These are phyloP conservation scores for Arthroderma sp. DNA, from an alignment of 2,329 filamentous ascomycete species.

Conservation along the genomic window DNA sequence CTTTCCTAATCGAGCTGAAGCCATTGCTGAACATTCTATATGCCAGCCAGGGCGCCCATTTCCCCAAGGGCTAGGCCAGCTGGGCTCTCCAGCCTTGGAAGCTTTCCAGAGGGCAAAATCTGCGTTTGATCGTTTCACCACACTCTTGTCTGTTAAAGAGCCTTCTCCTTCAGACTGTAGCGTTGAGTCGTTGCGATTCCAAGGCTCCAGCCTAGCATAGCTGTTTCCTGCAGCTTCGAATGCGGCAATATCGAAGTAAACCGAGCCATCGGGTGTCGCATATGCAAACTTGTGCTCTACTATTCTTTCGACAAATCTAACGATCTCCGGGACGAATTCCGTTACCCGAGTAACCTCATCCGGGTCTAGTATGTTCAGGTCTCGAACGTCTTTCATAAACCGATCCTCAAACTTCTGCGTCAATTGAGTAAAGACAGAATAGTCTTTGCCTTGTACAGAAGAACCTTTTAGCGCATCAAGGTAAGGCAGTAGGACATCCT, in stretches of 20 bases:
- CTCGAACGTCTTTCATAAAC: conserved; percentile 78
- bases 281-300: conserved; percentile 81
- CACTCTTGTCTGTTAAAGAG: conserved; percentile 48
- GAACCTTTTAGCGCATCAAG: conserved; percentile 53
- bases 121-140: conserved; percentile 58
- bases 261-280: conserved; percentile 58
- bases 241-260: conserved; percentile 82
- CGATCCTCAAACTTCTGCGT: conserved; percentile 76
- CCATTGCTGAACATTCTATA: conserved; percentile 95
- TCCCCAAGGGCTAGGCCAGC: conserved; percentile 81
- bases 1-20: conserved; percentile 69
- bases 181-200: conserved; percentile 70
- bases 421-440: conserved; percentile 73
- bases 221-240: conserved; percentile 76
- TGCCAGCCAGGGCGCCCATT: conserved; percentile 86
- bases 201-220: conserved; percentile 75
- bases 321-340: conserved; percentile 80
- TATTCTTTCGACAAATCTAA: conserved; percentile 68
- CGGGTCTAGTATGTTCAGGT: conserved; percentile 70
- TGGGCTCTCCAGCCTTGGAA: conserved; percentile 81
- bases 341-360: conserved; percentile 81
- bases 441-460: conserved; percentile 45
- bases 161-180: conserved; percentile 84
- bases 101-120: conserved; percentile 94
- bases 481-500: conserved; percentile 66